Percentiles rank a stretch among this genome's conserved stretches.
phyloP scores from a whole-genome alignment of 108 stramenopile species.

The Chaetoceros tenuissimus region DNA sequence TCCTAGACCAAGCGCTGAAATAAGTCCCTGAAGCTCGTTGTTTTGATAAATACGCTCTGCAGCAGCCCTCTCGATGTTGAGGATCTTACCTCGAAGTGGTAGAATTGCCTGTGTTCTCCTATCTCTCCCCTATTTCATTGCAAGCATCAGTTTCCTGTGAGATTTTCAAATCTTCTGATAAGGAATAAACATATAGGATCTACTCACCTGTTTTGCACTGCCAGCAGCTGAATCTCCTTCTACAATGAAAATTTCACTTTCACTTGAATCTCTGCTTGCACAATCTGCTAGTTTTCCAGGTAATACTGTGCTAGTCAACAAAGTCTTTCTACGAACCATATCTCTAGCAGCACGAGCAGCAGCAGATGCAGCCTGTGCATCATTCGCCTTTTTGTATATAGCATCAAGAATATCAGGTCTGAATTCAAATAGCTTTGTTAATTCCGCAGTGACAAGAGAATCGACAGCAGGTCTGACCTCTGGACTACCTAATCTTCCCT shows the following conservation, averaged over 20 bases:
- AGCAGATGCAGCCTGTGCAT: slow-evolving; percentile 82
- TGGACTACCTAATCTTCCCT: slow-evolving; percentile 91
- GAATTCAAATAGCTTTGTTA: slow-evolving; percentile 84
- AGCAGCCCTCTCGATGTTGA: slow-evolving; percentile 93
- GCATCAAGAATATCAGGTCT: slow-evolving; percentile 73
- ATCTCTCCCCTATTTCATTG: too few relatives aligned
- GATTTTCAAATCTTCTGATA: too few relatives aligned
- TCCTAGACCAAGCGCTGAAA: slow-evolving; percentile 86
- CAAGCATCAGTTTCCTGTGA: too few relatives aligned
- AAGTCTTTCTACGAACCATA: slow-evolving; percentile 85
- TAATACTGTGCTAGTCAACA: slow-evolving; percentile 83
- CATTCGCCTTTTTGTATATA: slow-evolving; percentile 78
- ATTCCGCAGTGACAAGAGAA: slow-evolving; percentile 57
- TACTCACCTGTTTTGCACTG: slow-evolving; percentile 94
- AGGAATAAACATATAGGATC: too few relatives aligned
- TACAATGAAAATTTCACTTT: slow-evolving; percentile 91
- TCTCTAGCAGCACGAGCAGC: slow-evolving; percentile 93
- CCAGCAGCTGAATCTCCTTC: slow-evolving; percentile 95
- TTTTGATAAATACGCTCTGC: slow-evolving; percentile 90
- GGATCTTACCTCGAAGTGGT: slow-evolving; percentile 90
- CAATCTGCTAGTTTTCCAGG: slow-evolving; percentile 94
- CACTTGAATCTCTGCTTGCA: slow-evolving; percentile 54
- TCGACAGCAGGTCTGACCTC: slow-evolving; percentile 90
- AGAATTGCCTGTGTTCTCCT: slow-evolving; percentile 89
- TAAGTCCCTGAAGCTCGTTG: slow-evolving; percentile 84